Percentiles rank a stretch among this genome's conserved stretches.
Conservation (phyloP, 352 stramenopile species). For the Phytophthora vignae region DNA sequence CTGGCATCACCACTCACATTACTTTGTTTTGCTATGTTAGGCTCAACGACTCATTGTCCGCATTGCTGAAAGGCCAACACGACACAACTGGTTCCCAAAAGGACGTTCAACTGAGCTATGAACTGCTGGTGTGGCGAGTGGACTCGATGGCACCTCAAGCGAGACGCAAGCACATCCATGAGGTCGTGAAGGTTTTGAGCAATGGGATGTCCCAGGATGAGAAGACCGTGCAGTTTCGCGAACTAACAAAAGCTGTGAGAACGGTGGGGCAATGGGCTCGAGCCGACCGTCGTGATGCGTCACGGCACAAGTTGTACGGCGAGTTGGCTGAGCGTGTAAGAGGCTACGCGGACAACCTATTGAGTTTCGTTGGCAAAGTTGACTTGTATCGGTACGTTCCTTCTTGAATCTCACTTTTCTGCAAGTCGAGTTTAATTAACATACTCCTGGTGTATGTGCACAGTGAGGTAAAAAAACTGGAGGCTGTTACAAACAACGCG, state of each 20-base stretch:
- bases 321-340: background rate
- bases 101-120: background rate
- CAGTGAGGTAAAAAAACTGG: background rate
- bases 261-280: constrained; percentile 5
- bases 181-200: constrained; percentile 9
- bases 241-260: constrained; percentile 9
- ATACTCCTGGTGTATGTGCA: background rate
- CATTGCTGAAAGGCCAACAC: background rate
- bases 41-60: background rate
- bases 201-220: constrained; percentile 1
- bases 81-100: background rate
- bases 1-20: no score
- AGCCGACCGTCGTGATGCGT: background rate
- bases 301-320: background rate
- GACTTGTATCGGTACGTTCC: background rate
- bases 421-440: background rate
- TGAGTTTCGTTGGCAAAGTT: background rate
- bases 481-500: background rate
- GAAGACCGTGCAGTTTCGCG: background rate
- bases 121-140: constrained; percentile 6
- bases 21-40: background rate
- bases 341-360: background rate
- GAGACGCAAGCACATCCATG: constrained; percentile 1
- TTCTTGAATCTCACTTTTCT: background rate
- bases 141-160: constrained; percentile 4